These are phyloP conservation scores for Zymoseptoria pseudotritici DNA, from an alignment of 2,329 filamentous ascomycete species.

Conservation along the genomic window DNA sequence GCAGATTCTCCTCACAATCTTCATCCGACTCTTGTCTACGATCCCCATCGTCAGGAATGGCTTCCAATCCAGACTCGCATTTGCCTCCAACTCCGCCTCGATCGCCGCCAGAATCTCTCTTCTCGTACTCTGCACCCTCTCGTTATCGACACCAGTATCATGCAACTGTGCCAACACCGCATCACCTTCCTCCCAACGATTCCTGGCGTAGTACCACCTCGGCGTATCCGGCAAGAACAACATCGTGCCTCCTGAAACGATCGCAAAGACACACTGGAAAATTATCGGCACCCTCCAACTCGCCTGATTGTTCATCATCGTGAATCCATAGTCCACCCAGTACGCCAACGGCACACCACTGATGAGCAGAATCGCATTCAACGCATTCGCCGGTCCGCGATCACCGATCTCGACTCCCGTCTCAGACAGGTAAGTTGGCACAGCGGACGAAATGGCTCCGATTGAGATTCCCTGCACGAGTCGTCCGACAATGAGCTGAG, in stretches of 20 bases:
- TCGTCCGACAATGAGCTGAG: slow-evolving; percentile 42
- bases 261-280: slow-evolving; percentile 13
- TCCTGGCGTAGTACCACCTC: slow-evolving; percentile 11
- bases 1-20: slow-evolving; percentile 7
- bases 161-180: slow-evolving; percentile 8
- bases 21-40: slow-evolving; percentile 8
- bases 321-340: slow-evolving; percentile 13
- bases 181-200: slow-evolving; percentile 8
- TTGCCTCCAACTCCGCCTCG: slow-evolving; percentile 9
- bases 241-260: slow-evolving; percentile 18
- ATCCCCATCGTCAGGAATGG: slow-evolving; percentile 3
- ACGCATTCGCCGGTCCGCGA: slow-evolving; percentile 9
- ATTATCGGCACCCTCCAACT: slow-evolving; percentile 10
- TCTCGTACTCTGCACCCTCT: slow-evolving; percentile 6
- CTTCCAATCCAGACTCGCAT: slow-evolving; percentile 10
- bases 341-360: slow-evolving; percentile 11
- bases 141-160: slow-evolving; percentile 1
- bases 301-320: slow-evolving; percentile 2
- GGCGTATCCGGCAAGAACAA: slow-evolving; percentile 11
- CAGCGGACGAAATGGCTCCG: slow-evolving; percentile 16
- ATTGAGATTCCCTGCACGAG: slow-evolving; percentile 44
- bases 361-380: slow-evolving; percentile 8
- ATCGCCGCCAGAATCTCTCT: slow-evolving; percentile 9
- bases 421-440: slow-evolving; percentile 40
- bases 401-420: slow-evolving; percentile 11